Conservation (phyloP, 768 basidiomycete genomes). For the Suillus subaureus region DNA sequence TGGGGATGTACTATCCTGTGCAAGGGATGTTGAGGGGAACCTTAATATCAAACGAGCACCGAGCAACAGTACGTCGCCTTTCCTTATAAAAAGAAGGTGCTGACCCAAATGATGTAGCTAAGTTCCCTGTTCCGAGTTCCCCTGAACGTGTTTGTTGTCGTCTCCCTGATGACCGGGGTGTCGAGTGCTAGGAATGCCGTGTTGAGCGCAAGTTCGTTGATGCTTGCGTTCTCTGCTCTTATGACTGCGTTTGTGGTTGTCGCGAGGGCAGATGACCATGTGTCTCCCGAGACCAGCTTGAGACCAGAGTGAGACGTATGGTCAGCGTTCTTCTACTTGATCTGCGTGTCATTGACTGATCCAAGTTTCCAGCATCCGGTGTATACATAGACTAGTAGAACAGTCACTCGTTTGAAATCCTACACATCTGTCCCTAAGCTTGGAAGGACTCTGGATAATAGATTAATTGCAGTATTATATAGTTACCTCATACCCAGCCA, state of each 20-base stretch:
- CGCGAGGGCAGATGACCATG: slow-evolving; percentile 30
- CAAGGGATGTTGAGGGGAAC: slow-evolving; percentile 73
- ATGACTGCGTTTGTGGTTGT: slow-evolving; percentile 56
- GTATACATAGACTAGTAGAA: neutral
- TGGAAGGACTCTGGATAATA: neutral
- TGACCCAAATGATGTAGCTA: slow-evolving; percentile 40
- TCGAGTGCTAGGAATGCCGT: slow-evolving; percentile 64
- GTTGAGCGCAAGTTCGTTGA: slow-evolving; percentile 56
- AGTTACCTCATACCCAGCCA: neutral
- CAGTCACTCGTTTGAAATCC: neutral
- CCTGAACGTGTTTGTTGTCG: slow-evolving; percentile 72
- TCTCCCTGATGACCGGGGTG: slow-evolving; percentile 68
- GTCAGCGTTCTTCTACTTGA: neutral
- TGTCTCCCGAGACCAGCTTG: slow-evolving; percentile 20
- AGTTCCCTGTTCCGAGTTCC: slow-evolving; percentile 76
- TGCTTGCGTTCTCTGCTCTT: slow-evolving; percentile 60
- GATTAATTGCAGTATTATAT: neutral
- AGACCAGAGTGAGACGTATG: slow-evolving; percentile 19
- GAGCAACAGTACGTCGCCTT: slow-evolving; percentile 61
- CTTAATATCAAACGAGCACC: slow-evolving; percentile 69
- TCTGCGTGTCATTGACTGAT: neutral
- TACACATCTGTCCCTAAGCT: neutral
- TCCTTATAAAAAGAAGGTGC: slow-evolving; percentile 1
- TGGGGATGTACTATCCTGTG: slow-evolving; percentile 79
- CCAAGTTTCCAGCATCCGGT: neutral